Base-by-base conservation (phyloP, 768 basidiomycete species). In the Rickenella mellea region DNA sequence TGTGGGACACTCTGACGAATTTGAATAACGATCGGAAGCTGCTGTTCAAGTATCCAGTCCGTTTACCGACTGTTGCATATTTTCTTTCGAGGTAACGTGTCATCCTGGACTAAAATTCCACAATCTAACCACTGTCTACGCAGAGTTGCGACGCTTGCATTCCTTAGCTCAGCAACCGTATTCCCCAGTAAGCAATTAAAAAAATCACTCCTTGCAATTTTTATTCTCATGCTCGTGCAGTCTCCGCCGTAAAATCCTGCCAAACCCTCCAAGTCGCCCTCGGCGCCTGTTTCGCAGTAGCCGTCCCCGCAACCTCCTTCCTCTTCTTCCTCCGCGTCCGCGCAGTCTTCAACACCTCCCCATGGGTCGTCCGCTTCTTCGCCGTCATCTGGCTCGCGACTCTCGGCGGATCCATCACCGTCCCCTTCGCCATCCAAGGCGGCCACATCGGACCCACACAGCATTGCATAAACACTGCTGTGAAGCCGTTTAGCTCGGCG, bases 281-380 rank as follows among this genome's bases (percentile, higher is more conserved):
- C 27, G 38, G 33, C 35, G 15, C 43, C 29, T 42, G 40, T 17
- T 46, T 35, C 17, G 45, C 35, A 20, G 45, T 43, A 7, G 45
- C 45, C 9, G 27, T 36, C 43, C 48, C 57, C 5, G 50, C 54
- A 2, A 63, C 63, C 0, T 60, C 58, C 0, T 54, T 61, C 28
- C 59, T 67, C 36, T 65, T 68, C 46, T 60, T 66, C 49, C 55
- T 62, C 37, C 59, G 66, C 10, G 54, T 62, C n/a, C 57, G 62
- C 29, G 66, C 62, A 2, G 52, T 66, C 7, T 65, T 59, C 46
- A 35, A 53, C 27, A 21, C 49, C 6, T 49, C 57, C 22, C 41
- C 27, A 33, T 19, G 46, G 20, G 40, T 62, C 30, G 26, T 53
- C 10, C 27, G 44, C 22, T 12, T 50, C 24, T 59, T 66, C 42